Evolutionary conservation across 2,329 filamentous ascomycete genomes (phyloP).

Genomic region (Sclerotinia sclerotiorum): DNA sequence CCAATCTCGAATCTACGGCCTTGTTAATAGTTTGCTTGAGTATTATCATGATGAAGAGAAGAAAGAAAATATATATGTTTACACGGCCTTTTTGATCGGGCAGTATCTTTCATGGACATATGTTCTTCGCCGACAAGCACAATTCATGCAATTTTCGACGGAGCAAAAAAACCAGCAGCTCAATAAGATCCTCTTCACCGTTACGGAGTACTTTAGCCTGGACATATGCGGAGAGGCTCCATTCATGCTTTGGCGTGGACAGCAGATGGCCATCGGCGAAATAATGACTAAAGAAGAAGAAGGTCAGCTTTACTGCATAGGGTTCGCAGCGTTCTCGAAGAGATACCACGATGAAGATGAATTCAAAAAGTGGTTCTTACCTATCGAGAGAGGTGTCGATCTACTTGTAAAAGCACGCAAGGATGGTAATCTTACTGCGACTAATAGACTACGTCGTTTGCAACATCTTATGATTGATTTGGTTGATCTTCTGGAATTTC

Average conservation of each 20-base stretch:
- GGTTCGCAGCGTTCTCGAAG: constrained; percentile 31
- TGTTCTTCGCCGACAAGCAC: constrained; percentile 34
- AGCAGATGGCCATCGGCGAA: constrained; percentile 37
- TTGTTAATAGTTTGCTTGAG: constrained; percentile 29
- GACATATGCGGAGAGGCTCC: constrained; percentile 29
- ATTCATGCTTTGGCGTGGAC: constrained; percentile 37
- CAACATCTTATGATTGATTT: constrained; percentile 33
- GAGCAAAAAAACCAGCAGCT: constrained; percentile 33
- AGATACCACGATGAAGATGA: constrained; percentile 28
- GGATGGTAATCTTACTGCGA: constrained; percentile 23
- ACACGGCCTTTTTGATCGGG: constrained; percentile 35
- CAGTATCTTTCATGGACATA: constrained; percentile 37
- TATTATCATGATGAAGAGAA: constrained; percentile 28
- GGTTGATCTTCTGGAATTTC: constrained; percentile 29
- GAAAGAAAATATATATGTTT: constrained; percentile 31
- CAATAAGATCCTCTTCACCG: constrained; percentile 27
- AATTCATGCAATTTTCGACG: constrained; percentile 34
- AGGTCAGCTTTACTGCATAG: constrained; percentile 33
- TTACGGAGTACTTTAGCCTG: constrained; percentile 29
- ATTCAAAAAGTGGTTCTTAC: constrained; percentile 30
- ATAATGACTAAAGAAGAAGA: constrained; percentile 32
- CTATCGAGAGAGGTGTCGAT: constrained; percentile 28
- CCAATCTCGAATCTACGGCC: constrained; percentile 33
- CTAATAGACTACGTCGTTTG: constrained; percentile 29
- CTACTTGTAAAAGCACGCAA: constrained; percentile 24